These are phyloP conservation scores for Backusella australiensis DNA, from an alignment of 192 early-diverging fungal species.

Conservation along the genomic window DNA sequence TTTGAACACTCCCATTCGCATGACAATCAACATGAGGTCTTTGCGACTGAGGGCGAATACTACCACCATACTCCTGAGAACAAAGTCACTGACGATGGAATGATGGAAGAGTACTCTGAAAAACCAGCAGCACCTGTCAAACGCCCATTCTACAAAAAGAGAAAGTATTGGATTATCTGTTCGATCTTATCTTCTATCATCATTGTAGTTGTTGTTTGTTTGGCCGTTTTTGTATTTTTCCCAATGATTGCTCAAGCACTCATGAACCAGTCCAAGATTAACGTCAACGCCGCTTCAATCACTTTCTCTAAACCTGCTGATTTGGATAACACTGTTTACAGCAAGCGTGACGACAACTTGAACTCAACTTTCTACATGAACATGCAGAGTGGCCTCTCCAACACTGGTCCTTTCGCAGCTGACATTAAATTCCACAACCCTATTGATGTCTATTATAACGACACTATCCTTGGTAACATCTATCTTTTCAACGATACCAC, in stretches of 20 bases:
- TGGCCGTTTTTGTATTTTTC: conserved; percentile 52
- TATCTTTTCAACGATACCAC: conserved; percentile 33
- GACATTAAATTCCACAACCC: conserved; percentile 48
- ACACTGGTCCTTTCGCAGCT: conserved; percentile 53
- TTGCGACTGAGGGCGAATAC: conserved; percentile 3
- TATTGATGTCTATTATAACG: conserved; percentile 42
- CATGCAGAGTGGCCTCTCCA: conserved; percentile 38
- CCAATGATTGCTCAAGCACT: conserved; percentile 50
- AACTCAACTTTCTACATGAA: conserved; percentile 39
- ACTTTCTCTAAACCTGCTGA: conserved; percentile 28
- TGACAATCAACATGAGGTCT: not conserved
- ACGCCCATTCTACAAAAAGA: conserved; percentile 45
- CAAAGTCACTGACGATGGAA: not conserved
- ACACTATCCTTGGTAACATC: conserved; percentile 39
- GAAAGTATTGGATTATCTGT: conserved; percentile 57
- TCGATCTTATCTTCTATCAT: conserved; percentile 43
- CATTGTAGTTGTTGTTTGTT: conserved; percentile 42
- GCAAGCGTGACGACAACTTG: conserved; percentile 11
- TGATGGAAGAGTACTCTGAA: conserved; percentile 44
- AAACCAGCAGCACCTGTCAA: conserved; percentile 36
- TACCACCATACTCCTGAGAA: conserved; percentile 9
- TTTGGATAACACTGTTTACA: not conserved
- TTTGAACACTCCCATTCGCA: conserved; percentile 5
- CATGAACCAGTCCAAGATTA: conserved; percentile 44
- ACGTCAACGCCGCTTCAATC: conserved; percentile 40